Evolutionary conservation across 129 eudicot genomes (phyloP).

Genomic region (Apium graveolens): DNA sequence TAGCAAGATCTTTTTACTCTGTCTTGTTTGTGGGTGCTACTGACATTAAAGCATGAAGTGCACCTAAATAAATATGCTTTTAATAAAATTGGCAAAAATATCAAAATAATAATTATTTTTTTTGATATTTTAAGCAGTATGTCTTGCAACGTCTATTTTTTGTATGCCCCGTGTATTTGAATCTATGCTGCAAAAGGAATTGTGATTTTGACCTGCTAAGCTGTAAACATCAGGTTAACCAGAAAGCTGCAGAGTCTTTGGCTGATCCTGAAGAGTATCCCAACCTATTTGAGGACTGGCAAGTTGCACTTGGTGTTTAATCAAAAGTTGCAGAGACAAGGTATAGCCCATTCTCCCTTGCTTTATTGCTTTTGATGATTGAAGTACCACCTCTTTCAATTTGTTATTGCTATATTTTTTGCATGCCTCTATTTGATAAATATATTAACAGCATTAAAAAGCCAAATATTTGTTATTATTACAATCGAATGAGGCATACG

Average conservation of each 20-base stretch:
- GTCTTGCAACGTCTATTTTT: background rate
- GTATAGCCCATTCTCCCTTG: conserved; percentile 18
- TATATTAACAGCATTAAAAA: background rate
- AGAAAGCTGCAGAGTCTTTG: conserved; percentile 94
- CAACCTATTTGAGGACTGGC: conserved; percentile 96
- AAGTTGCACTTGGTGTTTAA: conserved; percentile 82
- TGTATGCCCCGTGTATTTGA: background rate
- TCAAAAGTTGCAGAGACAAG: conserved; percentile 67
- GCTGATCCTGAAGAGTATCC: conserved; percentile 98
- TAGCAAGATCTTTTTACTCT: background rate
- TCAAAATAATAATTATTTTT: background rate
- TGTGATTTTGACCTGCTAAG: conserved; percentile 17
- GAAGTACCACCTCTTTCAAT: background rate
- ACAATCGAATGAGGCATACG: background rate
- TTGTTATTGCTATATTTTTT: background rate
- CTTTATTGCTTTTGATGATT: conserved; percentile 1
- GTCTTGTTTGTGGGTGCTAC: background rate
- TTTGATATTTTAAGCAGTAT: background rate
- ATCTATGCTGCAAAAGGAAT: background rate
- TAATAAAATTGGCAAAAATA: background rate
- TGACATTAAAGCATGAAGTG: background rate
- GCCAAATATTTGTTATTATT: background rate
- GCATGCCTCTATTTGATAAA: background rate
- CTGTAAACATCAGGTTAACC: conserved; percentile 62
- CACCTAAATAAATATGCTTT: background rate